Conservation (phyloP, 495 filamentous ascomycete species). For the Talaromyces trachyspermus region DNA sequence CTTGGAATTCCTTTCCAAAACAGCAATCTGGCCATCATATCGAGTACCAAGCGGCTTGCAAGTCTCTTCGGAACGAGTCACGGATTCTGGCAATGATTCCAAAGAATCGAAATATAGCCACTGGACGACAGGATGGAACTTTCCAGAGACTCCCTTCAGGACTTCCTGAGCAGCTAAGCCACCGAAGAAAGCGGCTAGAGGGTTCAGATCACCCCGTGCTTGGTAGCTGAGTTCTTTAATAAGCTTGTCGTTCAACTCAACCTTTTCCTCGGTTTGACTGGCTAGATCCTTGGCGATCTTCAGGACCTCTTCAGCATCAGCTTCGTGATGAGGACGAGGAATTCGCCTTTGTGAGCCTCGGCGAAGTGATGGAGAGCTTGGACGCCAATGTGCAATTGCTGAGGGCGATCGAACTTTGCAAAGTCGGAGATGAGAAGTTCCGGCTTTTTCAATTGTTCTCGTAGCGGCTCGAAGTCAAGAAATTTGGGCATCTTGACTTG, state of each 20-base stretch:
- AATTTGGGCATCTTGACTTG: constrained; percentile 98
- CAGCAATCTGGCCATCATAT: constrained; percentile 96
- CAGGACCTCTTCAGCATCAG: constrained; percentile 72
- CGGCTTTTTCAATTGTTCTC: constrained; percentile 70
- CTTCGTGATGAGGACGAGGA: constrained; percentile 73
- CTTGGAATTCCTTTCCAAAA: constrained; percentile 93
- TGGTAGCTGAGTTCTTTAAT: constrained; percentile 92
- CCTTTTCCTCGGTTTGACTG: constrained; percentile 54
- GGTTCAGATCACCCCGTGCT: constrained; percentile 83
- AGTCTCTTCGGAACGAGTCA: constrained; percentile 69
- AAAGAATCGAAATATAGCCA: constrained; percentile 97
- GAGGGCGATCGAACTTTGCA: constrained; percentile 92
- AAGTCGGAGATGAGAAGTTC: constrained; percentile 90
- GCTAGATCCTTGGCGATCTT: constrained; percentile 65
- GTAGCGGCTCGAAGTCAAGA: constrained; percentile 78
- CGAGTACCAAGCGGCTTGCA: constrained; percentile 77
- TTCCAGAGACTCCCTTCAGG: constrained; percentile 93
- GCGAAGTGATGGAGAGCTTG: constrained; percentile 85
- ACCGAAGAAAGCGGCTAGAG: constrained; percentile 93
- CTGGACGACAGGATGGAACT: constrained; percentile 88
- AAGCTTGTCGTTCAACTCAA: constrained; percentile 87
- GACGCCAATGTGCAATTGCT: constrained; percentile 85
- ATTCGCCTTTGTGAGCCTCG: constrained; percentile 55
- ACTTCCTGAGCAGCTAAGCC: constrained; percentile 94
- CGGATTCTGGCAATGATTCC: constrained; percentile 77